These are phyloP conservation scores for Endotrypanum monterogeii DNA, from an alignment of 208 protist species.

Conservation along the genomic window DNA sequence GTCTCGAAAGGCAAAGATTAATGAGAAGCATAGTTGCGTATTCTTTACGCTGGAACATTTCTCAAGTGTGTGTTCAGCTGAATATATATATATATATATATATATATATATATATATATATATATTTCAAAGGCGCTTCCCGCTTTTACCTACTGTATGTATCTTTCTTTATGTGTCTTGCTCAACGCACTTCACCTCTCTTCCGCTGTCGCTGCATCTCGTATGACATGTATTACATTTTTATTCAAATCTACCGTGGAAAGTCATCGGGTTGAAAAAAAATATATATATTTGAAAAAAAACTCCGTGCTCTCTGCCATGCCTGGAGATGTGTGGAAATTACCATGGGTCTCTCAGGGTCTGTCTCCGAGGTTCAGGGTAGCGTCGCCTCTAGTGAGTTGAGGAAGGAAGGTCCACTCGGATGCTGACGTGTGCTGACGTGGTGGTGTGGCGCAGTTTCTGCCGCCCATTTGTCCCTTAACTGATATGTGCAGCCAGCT, in stretches of 20 bases:
- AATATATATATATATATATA: not conserved
- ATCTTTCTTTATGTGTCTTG: not conserved
- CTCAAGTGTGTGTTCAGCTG: not conserved
- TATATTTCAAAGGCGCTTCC: not conserved
- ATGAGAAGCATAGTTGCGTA: too few species aligned
- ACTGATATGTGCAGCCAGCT: not conserved
- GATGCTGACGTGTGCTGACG: not conserved
- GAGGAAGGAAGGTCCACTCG: not conserved
- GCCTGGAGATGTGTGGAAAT: not conserved
- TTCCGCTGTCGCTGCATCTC: too few species aligned
- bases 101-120: not conserved
- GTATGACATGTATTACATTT: too few species aligned
- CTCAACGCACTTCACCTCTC: not conserved
- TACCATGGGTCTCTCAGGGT: not conserved
- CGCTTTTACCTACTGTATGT: not conserved
- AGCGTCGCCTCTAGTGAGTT: too few species aligned
- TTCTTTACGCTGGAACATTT: not conserved
- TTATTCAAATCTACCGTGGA: too few species aligned
- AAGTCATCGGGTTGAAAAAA: too few species aligned
- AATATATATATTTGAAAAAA: too few species aligned
- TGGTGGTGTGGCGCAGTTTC: not conserved
- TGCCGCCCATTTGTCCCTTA: not conserved
- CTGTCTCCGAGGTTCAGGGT: not conserved
- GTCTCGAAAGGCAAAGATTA: too few species aligned
- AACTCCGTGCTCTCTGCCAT: not conserved